Evolutionary conservation across 495 filamentous ascomycete species (phyloP), one percentile per base, ranked within the genome.

Genomic region (Pyronema omphalodes): DNA sequence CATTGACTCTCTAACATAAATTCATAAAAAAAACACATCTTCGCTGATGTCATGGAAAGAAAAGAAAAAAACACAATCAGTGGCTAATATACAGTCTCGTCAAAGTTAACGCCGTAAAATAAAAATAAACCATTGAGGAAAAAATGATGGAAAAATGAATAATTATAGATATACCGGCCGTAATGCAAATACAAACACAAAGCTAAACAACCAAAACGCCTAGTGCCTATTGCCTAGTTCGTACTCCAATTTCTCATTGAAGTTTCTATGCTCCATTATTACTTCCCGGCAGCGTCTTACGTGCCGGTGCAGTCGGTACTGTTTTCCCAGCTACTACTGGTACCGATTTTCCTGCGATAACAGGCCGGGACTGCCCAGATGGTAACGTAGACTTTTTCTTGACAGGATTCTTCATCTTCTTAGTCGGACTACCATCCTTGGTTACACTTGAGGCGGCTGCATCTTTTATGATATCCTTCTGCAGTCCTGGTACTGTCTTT

Each of bases 391-490:
- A 48, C 6, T 53, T 54, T 17, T 58, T 61, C 17, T 56, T 43
- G 29, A 57, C 55, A n/a, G 61, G 43, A 17, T 63, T 64, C 19
- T 51, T 41, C 4, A 15, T 51, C 60, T 59, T 63, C 39, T 47
- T 29, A 29, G 5, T 56, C 11, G 52, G 58, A 6, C 53, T 52
- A 3, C 35, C 59, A 6, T 52, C 51, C 7, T 35, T 23, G 14
- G 36, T 39, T 36, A 51, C 56, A 54, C 50, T 57, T 3, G n/a
- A 44, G 0, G 48, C 56, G 8, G 44, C 55, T 18, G 9, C 15
- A 7, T 46, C 59, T 14, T 52, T 49, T 15, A 52, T 33, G 15
- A 17, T 41, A 14, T 46, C 45, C 40, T 19, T 9, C 46, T n/a
- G 43, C 6, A 18, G 17, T 23, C 29, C 45, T 23, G 44, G 34